A percentile compares a stretch with the other conserved stretches of the same genome.
Evolutionary conservation across 371 early-diverging fungal species (phyloP).

Genomic region (Mucor lusitanicus): DNA sequence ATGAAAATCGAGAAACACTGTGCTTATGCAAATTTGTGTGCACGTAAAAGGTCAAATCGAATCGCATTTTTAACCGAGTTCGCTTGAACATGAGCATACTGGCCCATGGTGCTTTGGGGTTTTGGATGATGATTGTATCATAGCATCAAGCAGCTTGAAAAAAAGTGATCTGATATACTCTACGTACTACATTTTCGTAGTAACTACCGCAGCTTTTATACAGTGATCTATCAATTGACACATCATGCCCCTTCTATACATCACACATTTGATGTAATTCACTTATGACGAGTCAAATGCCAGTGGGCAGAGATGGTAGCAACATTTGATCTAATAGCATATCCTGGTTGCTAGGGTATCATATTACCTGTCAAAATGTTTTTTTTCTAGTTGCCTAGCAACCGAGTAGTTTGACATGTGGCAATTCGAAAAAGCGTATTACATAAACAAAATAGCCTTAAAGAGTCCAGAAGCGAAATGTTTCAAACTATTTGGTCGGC

Average conservation of each 20-base stretch:
- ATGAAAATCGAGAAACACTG: not conserved
- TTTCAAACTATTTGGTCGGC: not conserved
- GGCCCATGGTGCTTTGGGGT: not conserved
- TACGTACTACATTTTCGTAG: not conserved
- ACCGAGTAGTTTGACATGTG: not conserved
- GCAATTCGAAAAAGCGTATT: not conserved
- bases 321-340: not conserved
- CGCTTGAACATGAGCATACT: not conserved
- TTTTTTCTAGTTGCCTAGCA: not conserved
- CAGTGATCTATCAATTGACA: not conserved
- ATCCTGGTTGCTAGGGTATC: not conserved
- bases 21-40: not conserved
- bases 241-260: not conserved
- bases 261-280: not conserved
- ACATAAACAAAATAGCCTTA: not conserved
- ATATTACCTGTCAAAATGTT: not conserved
- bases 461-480: not conserved
- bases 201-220: not conserved
- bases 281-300: not conserved
- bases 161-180: not conserved
- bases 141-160: not conserved
- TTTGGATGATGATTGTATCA: not conserved
- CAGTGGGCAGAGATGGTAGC: not conserved
- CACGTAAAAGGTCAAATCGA: not conserved
- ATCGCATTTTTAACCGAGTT: not conserved